Conservation (phyloP, 139 green algal species). For the Chlorella sorokiniana region DNA sequence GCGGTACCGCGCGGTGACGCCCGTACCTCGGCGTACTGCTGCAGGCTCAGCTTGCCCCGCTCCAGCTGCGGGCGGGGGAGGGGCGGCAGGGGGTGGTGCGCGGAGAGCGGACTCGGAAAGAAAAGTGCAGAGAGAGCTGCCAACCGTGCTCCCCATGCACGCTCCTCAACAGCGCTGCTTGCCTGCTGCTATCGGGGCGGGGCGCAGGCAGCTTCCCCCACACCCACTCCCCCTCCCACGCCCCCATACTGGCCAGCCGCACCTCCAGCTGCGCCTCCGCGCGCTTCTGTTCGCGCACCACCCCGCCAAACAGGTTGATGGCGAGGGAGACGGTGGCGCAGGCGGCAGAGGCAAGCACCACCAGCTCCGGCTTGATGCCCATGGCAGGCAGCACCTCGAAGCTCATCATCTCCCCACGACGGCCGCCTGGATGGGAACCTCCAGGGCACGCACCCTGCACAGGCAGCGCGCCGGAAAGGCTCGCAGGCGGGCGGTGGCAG, state of each 20-base stretch:
- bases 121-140: not conserved
- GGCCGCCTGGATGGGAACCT: not conserved
- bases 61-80: constrained; percentile 39
- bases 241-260: not conserved
- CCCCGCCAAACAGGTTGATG: constrained; percentile 6
- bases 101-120: no score
- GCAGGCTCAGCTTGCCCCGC: constrained; percentile 26
- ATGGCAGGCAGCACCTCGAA: not conserved
- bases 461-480: no score
- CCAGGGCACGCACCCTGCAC: no score
- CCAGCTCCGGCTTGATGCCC: not conserved
- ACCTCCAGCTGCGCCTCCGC: constrained; percentile 49
- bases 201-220: not conserved
- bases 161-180: no score
- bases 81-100: not conserved
- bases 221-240: not conserved
- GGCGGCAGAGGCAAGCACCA: not conserved
- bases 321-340: not conserved
- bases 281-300: constrained; percentile 57
- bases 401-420: not conserved
- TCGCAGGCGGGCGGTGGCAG: no score
- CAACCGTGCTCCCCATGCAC: not conserved
- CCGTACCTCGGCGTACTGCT: constrained; percentile 34
- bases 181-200: no score
- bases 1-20: constrained; percentile 51